Conservation (phyloP, 2,329 filamentous ascomycete species). For the Aspergillus melleus region DNA sequence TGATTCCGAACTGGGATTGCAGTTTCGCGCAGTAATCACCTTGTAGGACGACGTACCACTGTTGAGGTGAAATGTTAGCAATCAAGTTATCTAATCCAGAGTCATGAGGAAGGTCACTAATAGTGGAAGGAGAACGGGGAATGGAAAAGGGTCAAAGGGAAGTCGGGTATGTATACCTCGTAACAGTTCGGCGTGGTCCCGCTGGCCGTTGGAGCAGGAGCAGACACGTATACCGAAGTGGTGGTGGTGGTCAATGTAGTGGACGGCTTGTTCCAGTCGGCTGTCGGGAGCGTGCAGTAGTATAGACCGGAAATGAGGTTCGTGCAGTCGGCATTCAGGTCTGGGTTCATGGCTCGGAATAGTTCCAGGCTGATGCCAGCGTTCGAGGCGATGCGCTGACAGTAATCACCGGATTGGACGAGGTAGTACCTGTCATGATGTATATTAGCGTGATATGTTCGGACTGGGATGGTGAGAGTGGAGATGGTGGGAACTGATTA, state of each 20-base stretch:
- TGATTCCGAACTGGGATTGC: constrained; percentile 19
- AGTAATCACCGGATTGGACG: constrained; percentile 8
- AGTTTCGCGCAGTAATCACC: constrained; percentile 30
- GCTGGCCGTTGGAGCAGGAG: constrained; percentile 8
- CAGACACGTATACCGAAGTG: constrained; percentile 2
- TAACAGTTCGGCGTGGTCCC: constrained; percentile 10
- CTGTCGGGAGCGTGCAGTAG: constrained; percentile 11
- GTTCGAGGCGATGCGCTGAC: constrained; percentile 7
- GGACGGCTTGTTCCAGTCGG: constrained; percentile 9
- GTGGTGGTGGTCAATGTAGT: background rate
- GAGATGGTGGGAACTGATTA: background rate
- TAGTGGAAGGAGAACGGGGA: too few relatives aligned
- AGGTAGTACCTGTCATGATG: constrained; percentile 2
- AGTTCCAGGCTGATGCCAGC: constrained; percentile 8
- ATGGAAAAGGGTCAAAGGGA: background rate
- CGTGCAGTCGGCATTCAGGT: constrained; percentile 8
- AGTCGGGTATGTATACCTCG: constrained; percentile 1
- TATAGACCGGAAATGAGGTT: constrained; percentile 12
- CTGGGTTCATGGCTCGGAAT: constrained; percentile 12
- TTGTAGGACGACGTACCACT: constrained; percentile 14
- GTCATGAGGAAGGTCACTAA: too few relatives aligned
- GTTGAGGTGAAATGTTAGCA: too few relatives aligned
- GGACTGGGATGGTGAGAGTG: background rate
- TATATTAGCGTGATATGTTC: background rate
- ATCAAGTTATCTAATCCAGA: too few relatives aligned